Evolutionary conservation across 176 grass and related monocot species (phyloP), one percentile per base, ranked within the genome.

Genomic region (Thinopyrum elongatum): DNA sequence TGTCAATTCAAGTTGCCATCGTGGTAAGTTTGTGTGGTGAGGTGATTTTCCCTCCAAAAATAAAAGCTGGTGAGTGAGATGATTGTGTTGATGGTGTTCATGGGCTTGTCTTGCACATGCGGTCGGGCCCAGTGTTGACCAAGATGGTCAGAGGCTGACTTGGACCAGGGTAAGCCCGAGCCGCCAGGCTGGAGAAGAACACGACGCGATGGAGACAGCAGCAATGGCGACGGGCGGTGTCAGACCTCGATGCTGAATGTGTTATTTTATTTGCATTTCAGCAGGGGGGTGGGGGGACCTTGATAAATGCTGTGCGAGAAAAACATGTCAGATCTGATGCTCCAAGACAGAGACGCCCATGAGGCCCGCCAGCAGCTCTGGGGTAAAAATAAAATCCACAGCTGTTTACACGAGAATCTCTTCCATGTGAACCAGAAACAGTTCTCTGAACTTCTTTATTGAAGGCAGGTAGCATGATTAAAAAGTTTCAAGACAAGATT

Each of bases 131-230:
- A 8, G 4, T 21, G 15, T 70, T 34, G 49, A 78, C 14, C 35
- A 8, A 3, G 4, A 23, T 9, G 12, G 41, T 89, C 87, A 80
- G 25, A n/a, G 17, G n/a, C 65, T 89, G 87, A 80, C 87, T 74
- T 65, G 39, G 82, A 65, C 76, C 0, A 16, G 28, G 10, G 13
- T 25, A 27, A 35, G 19, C 33, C 30, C 26, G 36, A 38, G 27
- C 46, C 57, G 46, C 61, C 86, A 83, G 80, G 34, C 80, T 83
- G 80, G 64, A 58, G 23, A 35, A 61, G 59, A 47, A 47, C 44
- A 47, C 44, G 13, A 5, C 1, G 79, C 19, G 41, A 47, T 31
- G 61, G 25, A 65, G 61, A 46, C 38, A 13, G 25, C 9, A 49
- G 27, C 16, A 81, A 15, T n/a, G 79, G 63, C 41, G 79, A 21